Evolutionary conservation across 2,329 filamentous ascomycete genomes (phyloP), one percentile per base, ranked within the genome.

Genomic region (Fusarium sp.): DNA sequence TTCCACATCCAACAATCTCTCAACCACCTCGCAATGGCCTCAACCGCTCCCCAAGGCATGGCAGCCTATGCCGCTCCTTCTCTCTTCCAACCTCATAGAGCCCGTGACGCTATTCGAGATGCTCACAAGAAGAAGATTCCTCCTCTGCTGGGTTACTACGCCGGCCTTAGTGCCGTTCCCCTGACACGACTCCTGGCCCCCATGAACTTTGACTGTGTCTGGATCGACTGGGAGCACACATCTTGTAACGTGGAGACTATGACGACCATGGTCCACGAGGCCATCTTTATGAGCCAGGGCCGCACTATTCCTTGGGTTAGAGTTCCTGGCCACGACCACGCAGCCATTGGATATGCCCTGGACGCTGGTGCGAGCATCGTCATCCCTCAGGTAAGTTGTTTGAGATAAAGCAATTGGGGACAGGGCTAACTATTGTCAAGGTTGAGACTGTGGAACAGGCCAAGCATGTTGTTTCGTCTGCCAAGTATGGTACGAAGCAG

Each of bases 181-280:
- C 75, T 85, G 14, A 82, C 82, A 2, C 84, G 85, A 29, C 79
- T 84, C 58, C 74, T 84, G 18, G 84, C 86, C 4, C 83, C 84
- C 13, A 78, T 87, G 63, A 83, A 84, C 2, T 87, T 79, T 61
- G 86, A 88, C 69, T 68, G 80, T 10, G 80, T 85, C 1, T 86
- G 83, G 81, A 83, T 87, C 66, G 86, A 87, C 80, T 86, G 85
- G 86, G 86, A 87, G 74, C 86, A 87, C 77, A 81, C 80, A 9
- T 77, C 84, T 4, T 86, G 84, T 74, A 82, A 83, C 62, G 81
- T 86, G 29, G 85, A 87, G 78, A 87, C 85, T n/a, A 87, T 87
- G 86, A 87, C 85, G 2, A 82, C 79, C 47, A 85, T 87, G 79
- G 85, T 87, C 2, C 85, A 87, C 66, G 84, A 86, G 62, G 76